A percentile compares a stretch with the other conserved stretches of the same genome.
Conservation (phyloP, 140 eudicot genomes). For the Ambrosia hybrid region DNA sequence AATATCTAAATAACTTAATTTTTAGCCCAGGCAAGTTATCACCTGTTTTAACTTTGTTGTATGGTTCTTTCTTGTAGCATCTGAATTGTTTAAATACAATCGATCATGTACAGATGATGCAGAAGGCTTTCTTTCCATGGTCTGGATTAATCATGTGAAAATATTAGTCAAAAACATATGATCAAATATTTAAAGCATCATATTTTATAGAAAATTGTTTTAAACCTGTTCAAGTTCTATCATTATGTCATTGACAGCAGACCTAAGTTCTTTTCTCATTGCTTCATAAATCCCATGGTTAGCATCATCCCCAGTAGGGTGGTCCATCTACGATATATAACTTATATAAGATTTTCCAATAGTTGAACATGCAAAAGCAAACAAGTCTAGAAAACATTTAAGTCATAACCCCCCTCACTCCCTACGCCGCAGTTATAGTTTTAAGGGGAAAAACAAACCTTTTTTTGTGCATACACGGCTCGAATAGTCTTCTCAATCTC, state of each 20-base stretch:
- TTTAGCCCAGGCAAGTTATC: conserved; percentile 4
- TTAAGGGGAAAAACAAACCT: too few species aligned
- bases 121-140: conserved; percentile 48
- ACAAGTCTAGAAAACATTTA: too few species aligned
- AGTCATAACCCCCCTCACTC: too few species aligned
- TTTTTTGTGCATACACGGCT: too few species aligned
- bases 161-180: conserved; percentile 10
- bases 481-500: too few species aligned
- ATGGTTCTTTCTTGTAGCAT: conserved; percentile 17
- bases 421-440: too few species aligned
- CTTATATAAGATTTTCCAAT: too few species aligned
- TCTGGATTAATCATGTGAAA: conserved; percentile 40
- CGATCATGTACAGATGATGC: conserved; percentile 33
- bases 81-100: conserved; percentile 42
- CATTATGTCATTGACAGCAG: conserved; percentile 77
- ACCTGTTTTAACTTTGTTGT: conserved; percentile 59
- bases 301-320: conserved; percentile 48
- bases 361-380: too few species aligned
- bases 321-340: conserved; percentile 33
- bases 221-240: conserved; percentile 62
- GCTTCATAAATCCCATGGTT: conserved; percentile 54
- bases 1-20: not conserved
- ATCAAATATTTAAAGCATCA: conserved; percentile 8
- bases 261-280: conserved; percentile 13
- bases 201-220: not conserved